Base-by-base conservation (phyloP, 139 green algal genomes). In the Bryopsis sp. region DNA sequence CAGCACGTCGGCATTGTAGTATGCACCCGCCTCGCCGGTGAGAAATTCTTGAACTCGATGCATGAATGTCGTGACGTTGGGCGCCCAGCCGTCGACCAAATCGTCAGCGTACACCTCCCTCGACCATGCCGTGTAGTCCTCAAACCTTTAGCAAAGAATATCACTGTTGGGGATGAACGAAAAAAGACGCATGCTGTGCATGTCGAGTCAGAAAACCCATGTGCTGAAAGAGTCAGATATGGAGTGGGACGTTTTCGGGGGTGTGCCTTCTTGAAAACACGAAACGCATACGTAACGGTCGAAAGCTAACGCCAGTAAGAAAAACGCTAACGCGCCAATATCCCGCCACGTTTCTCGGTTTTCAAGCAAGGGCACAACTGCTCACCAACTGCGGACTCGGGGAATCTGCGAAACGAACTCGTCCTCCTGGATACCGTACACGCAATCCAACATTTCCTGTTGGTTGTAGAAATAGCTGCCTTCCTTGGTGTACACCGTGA, bases 401-500 rank as follows among this genome's bases (percentile, higher is more conserved):
- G 43, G 43, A 54, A 11, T 54, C 11, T 54, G 15, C 11, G 43
- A 54, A 26, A 54, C 43, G 19, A 26, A 54, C 19, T 54, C 19
- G 43, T 54, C 43, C 15, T 54, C 43, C 43, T 26, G 11, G 43
- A 54, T 11, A 54, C 7, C 24, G 29, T 19, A 35, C 29, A 15
- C 6, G 5, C 76, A 50, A 15, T 33, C 57, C 2, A 4, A 31
- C 47, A 81, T 47, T 47, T 78, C 63, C 39, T 81, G 60, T 58
- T 74, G 59, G 67, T 75, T 62, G 58, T 73, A 35, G 33, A 72
- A 81, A 37, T 81, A 81, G 59, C 72, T 62, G 31, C 15, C 43
- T 19, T 54, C 43, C 19, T 54, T 54, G 22, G 76, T 81, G 66
- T 77, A 81, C 0, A 64, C 74, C 3, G n/a, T 28, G 22, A 81